Evolutionary conservation across 106 monocot genomes (phyloP), one percentile per base, ranked within the genome.

Genomic region (Xerophyta viscosa): DNA sequence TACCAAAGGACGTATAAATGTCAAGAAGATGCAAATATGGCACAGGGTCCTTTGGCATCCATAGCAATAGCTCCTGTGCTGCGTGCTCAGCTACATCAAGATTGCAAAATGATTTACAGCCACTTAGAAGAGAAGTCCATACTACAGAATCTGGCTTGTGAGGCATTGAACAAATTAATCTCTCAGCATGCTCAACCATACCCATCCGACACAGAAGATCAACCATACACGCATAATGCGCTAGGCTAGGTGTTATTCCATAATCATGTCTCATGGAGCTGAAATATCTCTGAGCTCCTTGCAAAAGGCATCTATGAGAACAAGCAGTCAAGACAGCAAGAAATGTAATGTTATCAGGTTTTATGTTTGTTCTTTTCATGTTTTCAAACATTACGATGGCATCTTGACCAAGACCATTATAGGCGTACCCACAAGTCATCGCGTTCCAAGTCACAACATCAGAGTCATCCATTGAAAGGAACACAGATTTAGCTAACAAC

Each of bases 381-480:
- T 46, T 46, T 57, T 66, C 61, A 62, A 81, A 78, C 58, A 60
- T 50, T 20, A 56, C 56, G 12, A 87, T 56, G n/a, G 73, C 61
- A 48, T 77, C 61, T 18, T 57, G 36, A 0, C 62, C 73, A 31
- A 65, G 52, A 6, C 77, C 71, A 71, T 87, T 74, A 8, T 65
- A 27, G 8, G 81, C 87, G 54, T 78, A 75, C 5, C 81, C 77
- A 53, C 71, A 27, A 45, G 81, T 67, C 48, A 87, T 74, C 3
- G 71, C 25, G 50, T 78, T 87, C 87, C 87, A 87, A 25, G 81
- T 58, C 13, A 81, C 69, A 3, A 75, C 22, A 75, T 82, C 78
- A 17, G 24, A 36, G n/a, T n/a, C n/a, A n/a, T n/a, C n/a, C n/a
- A n/a, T n/a, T n/a, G n/a, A n/a, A n/a, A n/a, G 54, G 29, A 87